Percentiles rank a stretch among this genome's conserved stretches.
These are phyloP conservation scores for Plasmodium fragile DNA, from an alignment of 169 alveolate species.

Conservation along the genomic window DNA sequence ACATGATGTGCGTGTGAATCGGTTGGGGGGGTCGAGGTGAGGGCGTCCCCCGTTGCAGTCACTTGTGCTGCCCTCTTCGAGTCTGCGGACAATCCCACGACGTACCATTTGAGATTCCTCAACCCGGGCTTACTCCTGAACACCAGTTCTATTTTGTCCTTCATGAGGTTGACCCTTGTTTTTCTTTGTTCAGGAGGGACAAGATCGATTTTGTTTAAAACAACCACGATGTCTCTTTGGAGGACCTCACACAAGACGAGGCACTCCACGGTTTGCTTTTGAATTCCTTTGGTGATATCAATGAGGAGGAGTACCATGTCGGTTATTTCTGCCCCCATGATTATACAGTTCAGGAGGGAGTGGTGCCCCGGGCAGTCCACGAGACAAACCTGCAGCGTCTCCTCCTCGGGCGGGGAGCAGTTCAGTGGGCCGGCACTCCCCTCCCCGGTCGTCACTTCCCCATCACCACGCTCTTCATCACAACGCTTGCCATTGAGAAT, in stretches of 20 bases:
- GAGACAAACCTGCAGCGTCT: conserved; percentile 88
- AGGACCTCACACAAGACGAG: conserved; percentile 92
- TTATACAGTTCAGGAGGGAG: conserved; percentile 91
- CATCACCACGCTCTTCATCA: no score
- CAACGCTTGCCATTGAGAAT: background rate
- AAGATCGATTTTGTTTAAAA: conserved; percentile 92
- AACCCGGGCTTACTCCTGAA: conserved; percentile 72
- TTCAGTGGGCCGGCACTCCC: background rate
- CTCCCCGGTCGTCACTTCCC: background rate
- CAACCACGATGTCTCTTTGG: conserved; percentile 88
- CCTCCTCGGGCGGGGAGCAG: background rate
- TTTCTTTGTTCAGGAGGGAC: conserved; percentile 85
- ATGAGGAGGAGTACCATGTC: conserved; percentile 92
- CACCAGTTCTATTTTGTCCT: conserved; percentile 68
- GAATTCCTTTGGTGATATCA: conserved; percentile 92
- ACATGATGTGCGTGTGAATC: background rate
- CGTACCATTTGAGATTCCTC: conserved; percentile 82
- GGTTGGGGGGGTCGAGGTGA: background rate
- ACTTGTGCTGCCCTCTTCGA: conserved; percentile 74
- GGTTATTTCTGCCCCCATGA: conserved; percentile 94
- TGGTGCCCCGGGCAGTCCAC: conserved; percentile 98
- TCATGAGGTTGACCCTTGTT: conserved; percentile 76
- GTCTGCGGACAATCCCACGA: conserved; percentile 79
- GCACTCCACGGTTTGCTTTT: conserved; percentile 95
- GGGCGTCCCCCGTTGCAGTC: conserved; percentile 4